A percentile compares a stretch with the other conserved stretches of the same genome.
These are phyloP conservation scores for Dothideomycetes sp. DNA, from an alignment of 2,329 filamentous ascomycete genomes.

Conservation along the genomic window DNA sequence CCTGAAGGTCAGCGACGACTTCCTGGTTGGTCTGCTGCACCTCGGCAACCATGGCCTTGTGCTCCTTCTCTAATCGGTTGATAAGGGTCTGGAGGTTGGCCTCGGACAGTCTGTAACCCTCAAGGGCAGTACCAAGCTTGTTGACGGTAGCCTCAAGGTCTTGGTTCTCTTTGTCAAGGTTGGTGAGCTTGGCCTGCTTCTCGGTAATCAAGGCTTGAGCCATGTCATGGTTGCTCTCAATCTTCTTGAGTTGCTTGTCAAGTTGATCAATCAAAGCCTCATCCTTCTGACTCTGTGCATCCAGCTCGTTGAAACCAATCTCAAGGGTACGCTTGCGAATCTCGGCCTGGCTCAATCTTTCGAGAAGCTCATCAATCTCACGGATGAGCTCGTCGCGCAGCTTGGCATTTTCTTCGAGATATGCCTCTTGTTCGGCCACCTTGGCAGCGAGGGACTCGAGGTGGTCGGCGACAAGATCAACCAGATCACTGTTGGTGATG, in stretches of 20 bases:
- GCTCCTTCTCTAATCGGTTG: constrained; percentile 31
- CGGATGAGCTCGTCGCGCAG: constrained; percentile 30
- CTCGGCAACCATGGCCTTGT: constrained; percentile 27
- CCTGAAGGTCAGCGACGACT: constrained; percentile 29
- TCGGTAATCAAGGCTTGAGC: constrained; percentile 19
- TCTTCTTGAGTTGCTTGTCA: constrained; percentile 26
- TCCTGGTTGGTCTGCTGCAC: constrained; percentile 33
- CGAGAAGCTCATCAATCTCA: constrained; percentile 29
- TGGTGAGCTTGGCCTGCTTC: constrained; percentile 18
- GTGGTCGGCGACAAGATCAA: constrained; percentile 32
- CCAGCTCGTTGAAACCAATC: constrained; percentile 27
- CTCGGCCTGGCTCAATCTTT: constrained; percentile 28
- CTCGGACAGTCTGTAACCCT: constrained; percentile 33
- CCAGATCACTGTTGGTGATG: constrained; percentile 31
- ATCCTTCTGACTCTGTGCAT: constrained; percentile 30
- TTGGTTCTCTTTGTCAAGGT: constrained; percentile 21
- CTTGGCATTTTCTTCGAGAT: constrained; percentile 26
- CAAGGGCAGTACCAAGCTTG: constrained; percentile 30
- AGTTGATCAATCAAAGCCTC: constrained; percentile 30
- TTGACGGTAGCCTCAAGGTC: constrained; percentile 29
- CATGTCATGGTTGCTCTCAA: constrained; percentile 26
- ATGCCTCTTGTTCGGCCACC: constrained; percentile 21
- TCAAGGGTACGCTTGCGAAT: constrained; percentile 31
- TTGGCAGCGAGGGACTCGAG: constrained; percentile 21
- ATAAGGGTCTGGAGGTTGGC: constrained; percentile 30